Conservation (phyloP, 1,284 basidiomycete species). For the Clitocybe nebularis region DNA sequence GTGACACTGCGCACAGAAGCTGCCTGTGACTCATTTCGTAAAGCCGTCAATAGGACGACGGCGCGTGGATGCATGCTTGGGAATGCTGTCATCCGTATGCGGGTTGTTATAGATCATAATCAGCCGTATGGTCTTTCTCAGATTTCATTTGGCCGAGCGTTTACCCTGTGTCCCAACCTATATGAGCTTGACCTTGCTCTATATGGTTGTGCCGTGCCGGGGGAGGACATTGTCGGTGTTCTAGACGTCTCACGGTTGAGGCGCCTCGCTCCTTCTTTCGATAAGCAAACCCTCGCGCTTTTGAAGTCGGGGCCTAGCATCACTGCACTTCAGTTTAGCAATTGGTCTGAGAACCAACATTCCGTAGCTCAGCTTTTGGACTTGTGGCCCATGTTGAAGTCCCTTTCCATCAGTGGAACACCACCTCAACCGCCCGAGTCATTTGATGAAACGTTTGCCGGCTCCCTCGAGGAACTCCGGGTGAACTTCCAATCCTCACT, state of each 20-base stretch:
- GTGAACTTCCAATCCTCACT: conserved; percentile 60
- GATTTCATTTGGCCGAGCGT: conserved; percentile 51
- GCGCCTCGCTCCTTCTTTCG: conserved; percentile 51
- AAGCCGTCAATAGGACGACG: conserved; percentile 44
- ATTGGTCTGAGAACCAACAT: conserved; percentile 63
- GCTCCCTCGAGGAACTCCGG: conserved; percentile 46
- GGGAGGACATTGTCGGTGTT: conserved; percentile 41
- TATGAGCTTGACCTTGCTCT: conserved; percentile 51
- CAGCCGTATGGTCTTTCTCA: conserved; percentile 56
- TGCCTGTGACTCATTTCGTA: conserved; percentile 50
- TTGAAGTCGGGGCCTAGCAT: conserved; percentile 54
- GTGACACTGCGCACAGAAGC: conserved; percentile 49
- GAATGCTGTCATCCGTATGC: conserved; percentile 49
- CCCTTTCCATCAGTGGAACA: conserved; percentile 56
- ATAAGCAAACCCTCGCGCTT: conserved; percentile 45
- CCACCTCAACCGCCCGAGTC: conserved; percentile 46
- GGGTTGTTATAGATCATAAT: conserved; percentile 58
- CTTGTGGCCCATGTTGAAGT: conserved; percentile 52
- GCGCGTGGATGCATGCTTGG: conserved; percentile 46
- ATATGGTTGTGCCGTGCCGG: conserved; percentile 51
- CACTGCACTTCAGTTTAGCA: conserved; percentile 54
- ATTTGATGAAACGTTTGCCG: conserved; percentile 40
- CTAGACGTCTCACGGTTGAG: conserved; percentile 45
- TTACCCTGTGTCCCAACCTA: conserved; percentile 56
- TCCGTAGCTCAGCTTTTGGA: conserved; percentile 59